Percentiles rank a stretch among this genome's conserved stretches.
These are phyloP conservation scores for Epichloe hybrida DNA, from an alignment of 2,329 filamentous ascomycete species.

Conservation along the genomic window DNA sequence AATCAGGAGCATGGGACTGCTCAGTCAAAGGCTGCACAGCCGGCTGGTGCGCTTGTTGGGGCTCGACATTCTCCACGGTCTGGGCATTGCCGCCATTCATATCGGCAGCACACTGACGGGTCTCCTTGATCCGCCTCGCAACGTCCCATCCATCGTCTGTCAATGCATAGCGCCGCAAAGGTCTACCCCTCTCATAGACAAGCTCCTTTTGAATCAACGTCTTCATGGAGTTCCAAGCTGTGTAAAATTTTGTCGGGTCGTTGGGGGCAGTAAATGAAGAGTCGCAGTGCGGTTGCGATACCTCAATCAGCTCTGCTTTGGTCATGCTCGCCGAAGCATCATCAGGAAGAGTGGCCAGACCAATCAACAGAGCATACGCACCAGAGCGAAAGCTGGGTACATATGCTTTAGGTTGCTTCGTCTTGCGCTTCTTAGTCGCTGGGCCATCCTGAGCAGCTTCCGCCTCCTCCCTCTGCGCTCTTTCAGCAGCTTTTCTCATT, in stretches of 20 bases:
- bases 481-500: slow-evolving; percentile 25
- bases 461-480: slow-evolving; percentile 18
- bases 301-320: slow-evolving; percentile 54
- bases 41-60: neutral
- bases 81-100: slow-evolving; percentile 5
- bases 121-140: slow-evolving; percentile 48
- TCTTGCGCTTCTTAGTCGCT: slow-evolving; percentile 38
- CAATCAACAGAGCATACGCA: slow-evolving; percentile 58
- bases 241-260: slow-evolving; percentile 58
- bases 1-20: slow-evolving; percentile 10
- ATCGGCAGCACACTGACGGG: slow-evolving; percentile 23
- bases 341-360: slow-evolving; percentile 46
- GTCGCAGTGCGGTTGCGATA: slow-evolving; percentile 59
- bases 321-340: slow-evolving; percentile 41
- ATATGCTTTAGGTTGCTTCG: slow-evolving; percentile 49
- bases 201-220: slow-evolving; percentile 60
- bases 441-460: slow-evolving; percentile 21
- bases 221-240: slow-evolving; percentile 75
- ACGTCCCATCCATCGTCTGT: slow-evolving; percentile 71
- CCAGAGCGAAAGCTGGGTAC: slow-evolving; percentile 62
- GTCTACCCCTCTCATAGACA: slow-evolving; percentile 57
- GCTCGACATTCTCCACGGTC: neutral
- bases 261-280: slow-evolving; percentile 55
- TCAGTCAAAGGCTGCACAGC: neutral
- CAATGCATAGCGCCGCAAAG: slow-evolving; percentile 52